Evolutionary conservation across 805 yeast species (phyloP), one percentile per base, ranked within the genome.

Genomic region (Metschnikowia matae): DNA sequence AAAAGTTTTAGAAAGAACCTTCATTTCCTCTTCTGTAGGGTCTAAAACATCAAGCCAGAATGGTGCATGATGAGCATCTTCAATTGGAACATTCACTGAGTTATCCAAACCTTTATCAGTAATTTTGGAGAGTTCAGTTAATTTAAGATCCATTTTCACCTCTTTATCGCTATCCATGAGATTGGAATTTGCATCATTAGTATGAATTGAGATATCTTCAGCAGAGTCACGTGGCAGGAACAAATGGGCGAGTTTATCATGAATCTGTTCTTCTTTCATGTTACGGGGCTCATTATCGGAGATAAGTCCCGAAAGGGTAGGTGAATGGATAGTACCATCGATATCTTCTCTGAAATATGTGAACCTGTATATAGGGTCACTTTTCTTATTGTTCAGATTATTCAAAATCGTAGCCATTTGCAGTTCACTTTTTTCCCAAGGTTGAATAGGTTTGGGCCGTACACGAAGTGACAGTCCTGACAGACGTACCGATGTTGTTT

Each of bases 1-100:
- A 70, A 92, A 92, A 0, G 97, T 83, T 61, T 89, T 89, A 26
- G 95, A 82, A 13, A 92, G 60, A 0, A 86, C 94, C 61, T 92
- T 90, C 96, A 94, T 89, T 66, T 92, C 99, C 58, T 90, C 97
- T 62, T 94, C 98, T 0, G 96, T 87, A 10, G 99, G 99, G 61
- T 89, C 86, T 50, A 88, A 71, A 11, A 92, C 87, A 66, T 92
- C 98, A 10, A 92, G 75, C 99, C 99, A 92, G 55, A 73, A 74
- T 1, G 78, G 77, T n/a, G 59, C 60, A n/a, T 47, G 43, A 31
- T 46, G 44, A 46, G 52, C 18, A 29, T 50, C 10, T 18, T 42
- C 45, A 4, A 29, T 4, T 10, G 29, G 10, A 3, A 7, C 43
- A n/a, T 40, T 14, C 11, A 40, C 20, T 6, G 21, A 29, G 11